Conservation (phyloP, 345 rosid genomes). For the Eucalyptus albens region DNA sequence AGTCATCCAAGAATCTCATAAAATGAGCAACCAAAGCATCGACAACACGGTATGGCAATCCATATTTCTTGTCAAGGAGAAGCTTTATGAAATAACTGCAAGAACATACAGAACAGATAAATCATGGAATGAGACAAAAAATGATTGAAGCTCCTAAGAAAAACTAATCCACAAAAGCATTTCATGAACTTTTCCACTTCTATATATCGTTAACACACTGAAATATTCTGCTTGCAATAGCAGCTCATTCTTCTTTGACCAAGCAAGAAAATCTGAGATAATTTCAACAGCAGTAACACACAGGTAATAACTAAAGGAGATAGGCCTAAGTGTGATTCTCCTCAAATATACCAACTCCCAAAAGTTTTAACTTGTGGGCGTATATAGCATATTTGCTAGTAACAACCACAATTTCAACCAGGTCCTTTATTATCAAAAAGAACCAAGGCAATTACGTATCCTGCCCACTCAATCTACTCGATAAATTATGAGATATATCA, state of each 20-base stretch:
- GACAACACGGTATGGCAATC: constrained; percentile 73
- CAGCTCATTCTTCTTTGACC: not conserved
- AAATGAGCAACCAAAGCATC: constrained; percentile 79
- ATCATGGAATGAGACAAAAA: not conserved
- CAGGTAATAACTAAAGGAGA: not conserved
- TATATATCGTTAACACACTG: not conserved
- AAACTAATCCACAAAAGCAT: not conserved
- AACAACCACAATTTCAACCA: not conserved
- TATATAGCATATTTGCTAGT: not conserved
- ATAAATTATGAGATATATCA: not conserved
- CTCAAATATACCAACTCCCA: not conserved
- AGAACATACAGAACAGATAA: not conserved
- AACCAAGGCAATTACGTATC: not conserved
- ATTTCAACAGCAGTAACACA: not conserved
- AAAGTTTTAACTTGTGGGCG: not conserved
- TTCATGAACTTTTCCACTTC: not conserved
- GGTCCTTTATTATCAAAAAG: not conserved
- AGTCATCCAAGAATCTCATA: constrained; percentile 65
- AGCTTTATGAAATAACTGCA: constrained; percentile 90
- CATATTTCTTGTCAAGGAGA: constrained; percentile 86
- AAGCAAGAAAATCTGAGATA: not conserved
- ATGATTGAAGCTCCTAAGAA: not conserved
- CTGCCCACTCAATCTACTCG: not conserved
- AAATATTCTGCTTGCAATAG: not conserved
- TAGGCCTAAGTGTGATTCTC: not conserved